Conservation (phyloP, 345 rosid genomes). For the Eucalyptus marginata region DNA sequence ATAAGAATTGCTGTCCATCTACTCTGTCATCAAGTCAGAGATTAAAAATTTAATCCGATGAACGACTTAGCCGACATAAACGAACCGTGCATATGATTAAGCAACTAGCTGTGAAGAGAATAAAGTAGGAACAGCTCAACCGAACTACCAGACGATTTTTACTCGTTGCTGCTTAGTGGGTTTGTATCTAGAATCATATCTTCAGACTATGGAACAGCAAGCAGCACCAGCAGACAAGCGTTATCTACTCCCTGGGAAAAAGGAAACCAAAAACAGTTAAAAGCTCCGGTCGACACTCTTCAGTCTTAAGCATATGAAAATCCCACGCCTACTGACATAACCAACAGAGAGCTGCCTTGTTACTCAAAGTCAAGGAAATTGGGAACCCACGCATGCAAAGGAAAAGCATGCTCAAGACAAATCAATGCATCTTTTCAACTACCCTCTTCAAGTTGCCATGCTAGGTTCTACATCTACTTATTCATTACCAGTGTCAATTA, state of each 20-base stretch:
- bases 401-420: background rate
- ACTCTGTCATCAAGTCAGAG: background rate
- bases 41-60: background rate
- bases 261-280: background rate
- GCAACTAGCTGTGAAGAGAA: background rate
- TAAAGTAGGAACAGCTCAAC: background rate
- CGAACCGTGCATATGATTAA: background rate
- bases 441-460: background rate
- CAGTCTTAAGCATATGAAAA: background rate
- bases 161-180: background rate
- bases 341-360: background rate
- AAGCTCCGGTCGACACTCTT: background rate
- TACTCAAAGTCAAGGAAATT: background rate
- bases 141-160: background rate
- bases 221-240: background rate
- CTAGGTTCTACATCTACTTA: background rate
- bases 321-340: background rate
- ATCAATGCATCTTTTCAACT: background rate
- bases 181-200: background rate
- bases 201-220: background rate
- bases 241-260: background rate
- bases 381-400: background rate
- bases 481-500: background rate
- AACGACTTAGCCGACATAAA: background rate
- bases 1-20: background rate